Evolutionary conservation across 441 rosid genomes (phyloP).

Genomic region (Euphorbia celastroides): DNA sequence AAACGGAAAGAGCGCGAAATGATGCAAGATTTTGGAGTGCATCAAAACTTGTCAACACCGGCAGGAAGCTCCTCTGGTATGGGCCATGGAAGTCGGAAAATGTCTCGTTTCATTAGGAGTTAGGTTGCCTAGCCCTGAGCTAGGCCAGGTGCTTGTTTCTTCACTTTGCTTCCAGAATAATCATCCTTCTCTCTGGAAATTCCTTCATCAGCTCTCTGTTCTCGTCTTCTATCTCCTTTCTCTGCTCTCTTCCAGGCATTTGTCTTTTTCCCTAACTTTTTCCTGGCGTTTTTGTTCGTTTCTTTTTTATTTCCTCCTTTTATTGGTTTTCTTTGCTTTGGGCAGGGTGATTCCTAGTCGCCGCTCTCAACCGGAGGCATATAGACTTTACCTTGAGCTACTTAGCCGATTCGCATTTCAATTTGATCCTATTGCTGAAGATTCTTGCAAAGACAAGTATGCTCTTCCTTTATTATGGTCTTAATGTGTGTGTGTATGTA

Average conservation of each 20-base stretch:
- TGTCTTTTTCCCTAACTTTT: neutral
- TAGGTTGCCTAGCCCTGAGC: conserved; percentile 31
- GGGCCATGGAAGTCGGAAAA: conserved; percentile 37
- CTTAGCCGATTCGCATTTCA: conserved; percentile 36
- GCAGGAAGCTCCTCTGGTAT: conserved; percentile 27
- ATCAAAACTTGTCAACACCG: conserved; percentile 18
- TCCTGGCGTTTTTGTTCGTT: neutral
- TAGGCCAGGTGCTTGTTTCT: conserved; percentile 37
- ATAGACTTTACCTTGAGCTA: conserved; percentile 52
- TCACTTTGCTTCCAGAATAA: conserved; percentile 38
- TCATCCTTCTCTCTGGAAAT: conserved; percentile 54
- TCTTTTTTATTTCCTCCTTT: too few species aligned
- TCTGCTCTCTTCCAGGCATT: conserved; percentile 43
- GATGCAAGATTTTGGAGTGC: conserved; percentile 4
- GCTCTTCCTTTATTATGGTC: neutral
- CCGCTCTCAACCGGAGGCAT: conserved; percentile 50
- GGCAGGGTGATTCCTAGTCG: conserved; percentile 46
- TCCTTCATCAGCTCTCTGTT: conserved; percentile 44
- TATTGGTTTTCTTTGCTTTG: neutral
- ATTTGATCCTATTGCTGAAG: conserved; percentile 19
- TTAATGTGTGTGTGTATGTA: neutral
- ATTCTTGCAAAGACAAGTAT: conserved; percentile 30
- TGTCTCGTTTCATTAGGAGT: conserved; percentile 21
- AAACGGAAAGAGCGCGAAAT: neutral
- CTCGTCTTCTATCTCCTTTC: conserved; percentile 46